A percentile compares a stretch with the other conserved stretches of the same genome.
Conservation (phyloP, 202 grass and related monocot species). For the Carex sylvatica region DNA sequence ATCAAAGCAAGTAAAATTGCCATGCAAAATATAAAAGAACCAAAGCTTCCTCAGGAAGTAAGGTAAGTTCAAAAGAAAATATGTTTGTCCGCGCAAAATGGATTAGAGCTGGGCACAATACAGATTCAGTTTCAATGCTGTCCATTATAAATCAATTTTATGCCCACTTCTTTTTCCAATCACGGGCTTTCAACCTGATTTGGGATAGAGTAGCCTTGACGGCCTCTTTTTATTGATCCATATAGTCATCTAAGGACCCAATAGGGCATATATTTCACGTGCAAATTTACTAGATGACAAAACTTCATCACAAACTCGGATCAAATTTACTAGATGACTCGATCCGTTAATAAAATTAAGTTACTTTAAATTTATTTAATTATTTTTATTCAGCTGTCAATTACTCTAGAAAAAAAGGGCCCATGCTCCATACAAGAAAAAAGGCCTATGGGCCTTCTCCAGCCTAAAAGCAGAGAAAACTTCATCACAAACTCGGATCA, state of each 20-base stretch:
- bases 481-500: background rate
- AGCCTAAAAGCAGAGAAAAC: background rate
- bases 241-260: background rate
- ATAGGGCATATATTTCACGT: background rate
- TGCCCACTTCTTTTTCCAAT: background rate
- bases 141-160: background rate
- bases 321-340: too few relatives aligned
- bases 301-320: too few relatives aligned
- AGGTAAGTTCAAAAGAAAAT: background rate
- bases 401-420: background rate
- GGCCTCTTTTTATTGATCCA: background rate
- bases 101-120: background rate
- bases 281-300: too few relatives aligned
- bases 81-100: background rate
- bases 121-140: background rate
- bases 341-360: too few relatives aligned
- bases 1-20: background rate
- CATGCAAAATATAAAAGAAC: background rate
- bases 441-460: background rate
- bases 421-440: background rate
- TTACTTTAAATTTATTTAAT: too few relatives aligned
- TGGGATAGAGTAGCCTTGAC: background rate
- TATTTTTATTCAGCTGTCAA: too few relatives aligned
- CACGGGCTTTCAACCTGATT: background rate
- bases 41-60: background rate